Base-by-base conservation (phyloP, 148 eudicot genomes). In the Salicornia ramosissima region DNA sequence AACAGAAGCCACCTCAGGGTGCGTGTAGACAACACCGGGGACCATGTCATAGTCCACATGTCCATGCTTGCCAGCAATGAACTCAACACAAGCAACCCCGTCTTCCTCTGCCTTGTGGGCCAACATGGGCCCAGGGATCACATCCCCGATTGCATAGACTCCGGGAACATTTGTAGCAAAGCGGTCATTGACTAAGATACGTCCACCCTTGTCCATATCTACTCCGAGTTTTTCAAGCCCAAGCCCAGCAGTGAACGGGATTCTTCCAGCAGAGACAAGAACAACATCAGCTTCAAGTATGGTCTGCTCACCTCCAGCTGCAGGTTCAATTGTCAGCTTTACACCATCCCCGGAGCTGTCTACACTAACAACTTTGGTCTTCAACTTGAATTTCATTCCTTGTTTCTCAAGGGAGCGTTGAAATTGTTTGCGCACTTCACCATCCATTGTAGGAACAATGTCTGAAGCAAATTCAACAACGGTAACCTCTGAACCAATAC, bases 51-150 rank as follows among this genome's bases (percentile, higher is more conserved):
- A 92, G 85, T 92, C 98, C 71, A 92, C 96, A 30, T 92, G 98
- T 26, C 94, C 96, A 69, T 82, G 88, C 72, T 86, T 93, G 50
- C 98, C 98, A 28, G 96, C 96, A 79, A 93, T 83, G 74, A 78
- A 90, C 74, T 93, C 98, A 19, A 93, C 98, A 71, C 98, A 93
- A 8, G 96, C 96, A 75, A 88, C 84, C 40, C 96, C 96, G 70
- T 92, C 98, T 69, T 92, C 98, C 81, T 92, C 98, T 15, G 98
- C 98, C 79, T 92, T 92, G 82, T 92, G 98, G 64, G 98, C 96
- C 79, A 92, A 76, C 97, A 92, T 92, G 9, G 97, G 97, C n/a
- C 97, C 97, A 0, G 97, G 97, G 57, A 92, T 88, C 40, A 92
- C 97, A 81, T 92, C 96, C 10, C 97, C 97, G 29, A 92, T 92